phyloP scores from a whole-genome alignment of 805 yeast genomes.

The Teunomyces funiuensis region DNA sequence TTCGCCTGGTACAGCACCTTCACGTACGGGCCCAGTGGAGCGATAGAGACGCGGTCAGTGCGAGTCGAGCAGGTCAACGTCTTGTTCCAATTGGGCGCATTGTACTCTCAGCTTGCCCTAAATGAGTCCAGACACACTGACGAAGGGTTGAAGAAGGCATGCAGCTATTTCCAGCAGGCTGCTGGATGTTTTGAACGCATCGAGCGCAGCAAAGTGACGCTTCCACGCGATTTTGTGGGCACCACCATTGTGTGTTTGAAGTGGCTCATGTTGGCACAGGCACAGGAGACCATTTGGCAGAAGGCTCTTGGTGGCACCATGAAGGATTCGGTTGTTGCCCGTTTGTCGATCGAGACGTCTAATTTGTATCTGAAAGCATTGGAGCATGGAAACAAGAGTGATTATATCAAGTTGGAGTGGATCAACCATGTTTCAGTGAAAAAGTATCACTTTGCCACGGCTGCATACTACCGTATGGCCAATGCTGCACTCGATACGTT shows the following conservation, averaged over 20 bases:
- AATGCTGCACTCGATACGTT: constrained; percentile 43
- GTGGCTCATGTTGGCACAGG: constrained; percentile 69
- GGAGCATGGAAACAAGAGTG: constrained; percentile 40
- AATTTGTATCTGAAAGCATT: constrained; percentile 52
- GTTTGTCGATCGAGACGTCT: constrained; percentile 63
- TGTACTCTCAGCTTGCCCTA: constrained; percentile 57
- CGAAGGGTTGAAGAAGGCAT: constrained; percentile 61
- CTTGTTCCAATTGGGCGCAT: constrained; percentile 66
- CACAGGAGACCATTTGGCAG: constrained; percentile 85
- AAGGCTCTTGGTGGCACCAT: constrained; percentile 52
- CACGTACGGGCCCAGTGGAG: constrained; percentile 53
- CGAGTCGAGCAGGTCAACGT: constrained; percentile 62
- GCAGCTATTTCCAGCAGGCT: constrained; percentile 63
- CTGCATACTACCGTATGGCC: constrained; percentile 65
- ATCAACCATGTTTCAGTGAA: constrained; percentile 59
- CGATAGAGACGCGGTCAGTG: constrained; percentile 48
- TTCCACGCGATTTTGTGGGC: constrained; percentile 47
- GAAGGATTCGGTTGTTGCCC: constrained; percentile 62
- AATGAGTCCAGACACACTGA: constrained; percentile 43
- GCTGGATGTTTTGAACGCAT: constrained; percentile 60
- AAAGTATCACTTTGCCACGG: constrained; percentile 64
- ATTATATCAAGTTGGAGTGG: constrained; percentile 60
- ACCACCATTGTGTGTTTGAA: constrained; percentile 53
- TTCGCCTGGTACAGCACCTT: constrained; percentile 77
- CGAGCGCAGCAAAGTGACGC: constrained; percentile 18